These are phyloP conservation scores for Fusarium napiforme DNA, from an alignment of 2,329 filamentous ascomycete species.

Conservation along the genomic window DNA sequence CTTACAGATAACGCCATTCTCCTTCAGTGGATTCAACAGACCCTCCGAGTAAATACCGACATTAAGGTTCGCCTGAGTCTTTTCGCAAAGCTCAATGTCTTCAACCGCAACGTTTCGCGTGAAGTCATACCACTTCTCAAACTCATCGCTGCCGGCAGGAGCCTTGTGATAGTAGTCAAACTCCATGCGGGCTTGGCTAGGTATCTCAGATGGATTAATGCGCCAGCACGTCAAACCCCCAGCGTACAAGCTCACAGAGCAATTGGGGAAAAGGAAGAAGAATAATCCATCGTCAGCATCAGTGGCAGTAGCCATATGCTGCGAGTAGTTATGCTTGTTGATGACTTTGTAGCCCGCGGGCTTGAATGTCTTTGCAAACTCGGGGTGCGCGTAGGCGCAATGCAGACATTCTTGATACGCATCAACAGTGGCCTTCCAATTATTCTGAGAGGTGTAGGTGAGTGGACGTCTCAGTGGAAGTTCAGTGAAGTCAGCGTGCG, in stretches of 20 bases:
- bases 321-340: not conserved
- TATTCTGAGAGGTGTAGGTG: not conserved
- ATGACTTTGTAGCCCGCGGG: not conserved
- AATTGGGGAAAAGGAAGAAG: not conserved
- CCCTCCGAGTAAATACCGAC: not conserved
- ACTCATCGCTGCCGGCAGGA: not conserved
- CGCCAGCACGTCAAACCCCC: not conserved
- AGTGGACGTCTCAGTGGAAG: not conserved
- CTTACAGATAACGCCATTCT: not conserved
- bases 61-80: accelerated
- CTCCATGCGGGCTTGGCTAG: not conserved
- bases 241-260: not conserved
- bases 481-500: accelerated
- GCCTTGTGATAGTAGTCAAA: not conserved
- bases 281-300: not conserved
- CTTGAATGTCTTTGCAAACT: not conserved
- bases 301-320: not conserved
- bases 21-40: not conserved
- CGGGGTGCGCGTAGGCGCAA: not conserved
- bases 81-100: not conserved
- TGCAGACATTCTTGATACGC: not conserved
- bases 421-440: not conserved
- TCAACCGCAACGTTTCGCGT: not conserved
- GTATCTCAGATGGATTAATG: not conserved
- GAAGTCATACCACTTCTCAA: not conserved